Base-by-base conservation (phyloP, 2,329 filamentous ascomycete species). In the Blumeria hordei region DNA sequence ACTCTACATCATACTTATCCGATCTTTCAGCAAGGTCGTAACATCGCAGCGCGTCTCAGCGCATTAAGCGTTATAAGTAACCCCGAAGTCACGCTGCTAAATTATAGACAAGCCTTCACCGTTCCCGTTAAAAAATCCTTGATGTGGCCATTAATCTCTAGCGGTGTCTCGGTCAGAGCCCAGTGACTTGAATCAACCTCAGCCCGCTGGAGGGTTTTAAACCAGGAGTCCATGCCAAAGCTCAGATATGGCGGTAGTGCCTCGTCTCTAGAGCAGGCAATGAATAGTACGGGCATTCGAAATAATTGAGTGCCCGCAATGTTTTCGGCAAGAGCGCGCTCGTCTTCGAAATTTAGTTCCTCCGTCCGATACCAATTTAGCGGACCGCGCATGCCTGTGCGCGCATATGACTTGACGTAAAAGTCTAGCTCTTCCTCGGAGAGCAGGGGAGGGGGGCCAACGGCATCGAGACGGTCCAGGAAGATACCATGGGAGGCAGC, bases 281-380 rank as follows among this genome's bases (percentile, higher is more conserved):
- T 76, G 66, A 88, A 86, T 61, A 96, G 71, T 4, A 80, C 74
- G 0, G 87, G 85, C 62, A 78, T 70, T 50, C 72, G 68, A 33
- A 57, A 60, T 43, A 78, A 74, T 28, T 9, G 32, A 12, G 3
- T 32, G 33, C 18, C 9, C 54, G 76, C 71, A 63, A 72, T 78
- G 62, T 80, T 79, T 57, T 76, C 71, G 54, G 78, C 71, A 43
- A 85, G 70, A 44, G 71, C 66, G 51, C 66, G 60, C 64, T 95
- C 92, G 59, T 95, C 86, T 43, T 85, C 75, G 64, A 73, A 84
- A 67, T 94, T 94, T 59, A 81, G 67, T 66, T 76, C 70, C 18
- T 77, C 72, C 2, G 77, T 83, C 45, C 88, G 80, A 69, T 98
- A 98, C 85, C 87, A 95, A 68, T 88, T 92, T 57, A 87, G 71